A percentile compares a stretch with the other conserved stretches of the same genome.
Evolutionary conservation across 2,329 filamentous ascomycete genomes (phyloP).

Genomic region (Exophiala phaeomuriformis): DNA sequence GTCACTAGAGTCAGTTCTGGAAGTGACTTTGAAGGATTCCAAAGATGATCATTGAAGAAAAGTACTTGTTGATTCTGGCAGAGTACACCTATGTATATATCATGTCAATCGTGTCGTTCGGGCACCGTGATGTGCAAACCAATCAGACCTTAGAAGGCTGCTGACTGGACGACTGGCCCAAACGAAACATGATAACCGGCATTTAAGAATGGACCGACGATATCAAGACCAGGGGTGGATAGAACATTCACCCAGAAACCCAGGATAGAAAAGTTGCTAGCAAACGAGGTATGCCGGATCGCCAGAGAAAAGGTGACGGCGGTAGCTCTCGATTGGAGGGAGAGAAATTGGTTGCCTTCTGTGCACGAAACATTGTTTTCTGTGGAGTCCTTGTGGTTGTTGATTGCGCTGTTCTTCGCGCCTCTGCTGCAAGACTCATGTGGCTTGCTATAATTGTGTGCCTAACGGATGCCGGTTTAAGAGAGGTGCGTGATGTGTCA

Average conservation of each 20-base stretch:
- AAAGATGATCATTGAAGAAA: not conserved
- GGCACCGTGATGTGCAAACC: conserved; percentile 13
- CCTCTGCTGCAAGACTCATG: conserved; percentile 20
- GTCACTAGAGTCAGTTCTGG: not conserved
- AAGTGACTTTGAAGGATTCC: not conserved
- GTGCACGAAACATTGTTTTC: conserved; percentile 1
- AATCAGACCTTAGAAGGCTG: conserved; percentile 16
- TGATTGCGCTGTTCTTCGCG: conserved; percentile 2
- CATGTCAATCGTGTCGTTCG: conserved; percentile 1
- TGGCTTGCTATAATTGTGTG: conserved; percentile 16
- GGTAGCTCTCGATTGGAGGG: conserved; percentile 8
- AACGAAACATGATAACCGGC: conserved; percentile 5
- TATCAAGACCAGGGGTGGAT: conserved; percentile 15
- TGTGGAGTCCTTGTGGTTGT: conserved; percentile 5
- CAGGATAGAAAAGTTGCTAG: conserved; percentile 17
- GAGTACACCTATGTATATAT: not conserved
- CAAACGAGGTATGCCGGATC: conserved; percentile 10
- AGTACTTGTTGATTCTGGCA: not conserved
- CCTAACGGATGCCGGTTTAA: conserved; percentile 16
- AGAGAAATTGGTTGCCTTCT: conserved; percentile 18
- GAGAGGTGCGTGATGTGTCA: conserved; percentile 19
- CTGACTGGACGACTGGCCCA: conserved; percentile 1
- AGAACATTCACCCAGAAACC: conserved; percentile 5
- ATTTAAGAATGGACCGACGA: conserved; percentile 3
- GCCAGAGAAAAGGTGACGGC: conserved; percentile 8